Conservation (phyloP, 768 basidiomycete genomes). For the Trametes villosa region DNA sequence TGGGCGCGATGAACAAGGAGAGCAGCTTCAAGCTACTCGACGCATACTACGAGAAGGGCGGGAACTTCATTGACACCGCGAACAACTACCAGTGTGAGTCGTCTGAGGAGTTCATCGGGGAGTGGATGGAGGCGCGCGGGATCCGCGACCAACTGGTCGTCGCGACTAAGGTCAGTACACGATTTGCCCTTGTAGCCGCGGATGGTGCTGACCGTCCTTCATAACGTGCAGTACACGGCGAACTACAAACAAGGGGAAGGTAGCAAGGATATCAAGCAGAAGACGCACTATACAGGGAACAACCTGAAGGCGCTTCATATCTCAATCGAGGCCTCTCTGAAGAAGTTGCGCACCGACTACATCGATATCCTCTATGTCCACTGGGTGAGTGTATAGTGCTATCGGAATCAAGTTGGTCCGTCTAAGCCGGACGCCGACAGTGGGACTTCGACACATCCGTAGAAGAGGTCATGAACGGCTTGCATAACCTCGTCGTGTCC, state of each 20-base stretch:
- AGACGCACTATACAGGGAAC: slow-evolving; percentile 47
- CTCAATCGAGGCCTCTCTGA: slow-evolving; percentile 38
- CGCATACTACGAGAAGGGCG: slow-evolving; percentile 35
- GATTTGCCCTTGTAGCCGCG: no score
- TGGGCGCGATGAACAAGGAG: slow-evolving; percentile 46
- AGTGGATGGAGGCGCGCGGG: slow-evolving; percentile 40
- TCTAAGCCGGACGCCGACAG: slow-evolving; percentile 28
- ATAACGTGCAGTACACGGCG: slow-evolving; percentile 1
- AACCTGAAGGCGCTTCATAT: slow-evolving; percentile 35
- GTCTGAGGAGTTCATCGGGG: slow-evolving; percentile 41
- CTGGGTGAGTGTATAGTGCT: neutral
- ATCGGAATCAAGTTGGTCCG: neutral
- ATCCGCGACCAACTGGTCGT: slow-evolving; percentile 40
- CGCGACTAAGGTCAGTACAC: slow-evolving; percentile 10
- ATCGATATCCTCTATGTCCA: slow-evolving; percentile 60
- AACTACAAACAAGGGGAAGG: slow-evolving; percentile 1
- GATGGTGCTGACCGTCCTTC: no score
- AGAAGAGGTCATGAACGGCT: slow-evolving; percentile 55
- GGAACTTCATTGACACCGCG: slow-evolving; percentile 51
- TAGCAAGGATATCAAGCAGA: slow-evolving; percentile 18
- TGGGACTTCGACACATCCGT: slow-evolving; percentile 57
- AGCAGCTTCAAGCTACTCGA: slow-evolving; percentile 35
- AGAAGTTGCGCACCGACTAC: slow-evolving; percentile 57
- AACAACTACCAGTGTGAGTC: slow-evolving; percentile 37
- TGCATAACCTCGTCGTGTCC: slow-evolving; percentile 51